phyloP scores from a whole-genome alignment of 306 rosid species.

The Casuarina glauca region DNA sequence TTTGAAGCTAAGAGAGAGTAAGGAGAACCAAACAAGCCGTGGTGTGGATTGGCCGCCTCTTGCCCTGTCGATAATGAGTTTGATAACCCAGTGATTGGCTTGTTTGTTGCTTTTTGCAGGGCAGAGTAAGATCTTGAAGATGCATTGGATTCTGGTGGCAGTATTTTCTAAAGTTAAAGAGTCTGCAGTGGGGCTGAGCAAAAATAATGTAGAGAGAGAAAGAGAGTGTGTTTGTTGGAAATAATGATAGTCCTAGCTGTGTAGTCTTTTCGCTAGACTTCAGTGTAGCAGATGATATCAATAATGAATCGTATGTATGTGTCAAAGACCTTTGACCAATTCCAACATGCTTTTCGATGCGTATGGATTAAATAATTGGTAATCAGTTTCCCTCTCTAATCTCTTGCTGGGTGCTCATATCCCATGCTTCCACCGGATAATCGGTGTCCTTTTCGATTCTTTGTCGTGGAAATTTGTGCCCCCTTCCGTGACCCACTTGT shows the following conservation, averaged over 20 bases:
- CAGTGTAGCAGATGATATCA: constrained; percentile 7
- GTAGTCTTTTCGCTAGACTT: constrained; percentile 9
- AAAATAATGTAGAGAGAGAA: constrained; percentile 16
- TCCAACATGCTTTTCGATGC: constrained; percentile 29
- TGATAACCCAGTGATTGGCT: neutral
- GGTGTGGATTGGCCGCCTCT: neutral
- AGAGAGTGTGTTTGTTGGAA: constrained; percentile 18
- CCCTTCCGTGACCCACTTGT: constrained; percentile 32
- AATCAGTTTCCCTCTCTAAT: constrained; percentile 38
- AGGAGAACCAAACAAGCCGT: too few species aligned
- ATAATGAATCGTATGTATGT: constrained; percentile 35
- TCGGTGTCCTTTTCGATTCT: constrained; percentile 25
- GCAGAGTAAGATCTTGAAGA: constrained; percentile 25
- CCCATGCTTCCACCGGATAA: constrained; percentile 18
- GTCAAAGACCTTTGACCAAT: constrained; percentile 43
- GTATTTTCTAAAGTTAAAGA: constrained; percentile 12
- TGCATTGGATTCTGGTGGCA: constrained; percentile 30
- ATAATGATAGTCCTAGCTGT: constrained; percentile 21
- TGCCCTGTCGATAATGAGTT: neutral
- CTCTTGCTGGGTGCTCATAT: constrained; percentile 31
- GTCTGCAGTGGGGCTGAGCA: constrained; percentile 24
- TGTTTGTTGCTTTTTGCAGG: constrained; percentile 42
- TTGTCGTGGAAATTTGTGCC: constrained; percentile 39
- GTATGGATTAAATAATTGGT: constrained; percentile 40
- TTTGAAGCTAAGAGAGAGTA: neutral